Conservation (phyloP, 2,329 filamentous ascomycete genomes). For the Alternaria postmessia region DNA sequence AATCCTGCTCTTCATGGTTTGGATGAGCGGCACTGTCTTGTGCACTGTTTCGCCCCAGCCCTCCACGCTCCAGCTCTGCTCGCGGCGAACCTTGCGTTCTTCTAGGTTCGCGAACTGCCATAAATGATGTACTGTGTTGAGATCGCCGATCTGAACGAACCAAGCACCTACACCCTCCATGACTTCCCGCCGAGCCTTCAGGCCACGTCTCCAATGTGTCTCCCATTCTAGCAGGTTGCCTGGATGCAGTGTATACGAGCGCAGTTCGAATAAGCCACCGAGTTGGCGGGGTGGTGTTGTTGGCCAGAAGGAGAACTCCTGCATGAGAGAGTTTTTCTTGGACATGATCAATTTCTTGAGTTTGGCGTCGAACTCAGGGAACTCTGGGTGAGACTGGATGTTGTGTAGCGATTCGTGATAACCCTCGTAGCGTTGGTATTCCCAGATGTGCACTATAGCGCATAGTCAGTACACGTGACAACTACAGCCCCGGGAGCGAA, state of each 20-base stretch:
- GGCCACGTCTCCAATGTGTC: slow-evolving; percentile 92
- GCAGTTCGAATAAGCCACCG: slow-evolving; percentile 92
- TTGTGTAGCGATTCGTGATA: slow-evolving; percentile 91
- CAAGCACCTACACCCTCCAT: slow-evolving; percentile 99
- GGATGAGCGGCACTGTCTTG: slow-evolving; percentile 97
- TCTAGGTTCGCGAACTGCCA: slow-evolving; percentile 99
- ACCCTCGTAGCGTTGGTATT: slow-evolving; percentile 96
- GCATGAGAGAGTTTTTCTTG: slow-evolving; percentile 93
- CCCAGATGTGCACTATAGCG: slow-evolving; percentile 94
- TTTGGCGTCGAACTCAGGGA: slow-evolving; percentile 81
- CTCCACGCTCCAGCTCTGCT: slow-evolving; percentile 94
- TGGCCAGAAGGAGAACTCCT: slow-evolving; percentile 99
- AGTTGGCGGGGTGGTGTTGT: slow-evolving; percentile 89
- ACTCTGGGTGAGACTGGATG: slow-evolving; percentile 84
- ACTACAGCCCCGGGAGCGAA: neutral
- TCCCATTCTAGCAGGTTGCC: slow-evolving; percentile 98
- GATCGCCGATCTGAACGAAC: slow-evolving; percentile 97
- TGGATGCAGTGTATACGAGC: slow-evolving; percentile 94
- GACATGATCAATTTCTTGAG: slow-evolving; percentile 84
- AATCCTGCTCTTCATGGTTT: slow-evolving; percentile 94
- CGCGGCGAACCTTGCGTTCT: slow-evolving; percentile 86
- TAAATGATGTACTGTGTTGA: slow-evolving; percentile 97
- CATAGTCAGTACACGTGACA: slow-evolving; percentile 13
- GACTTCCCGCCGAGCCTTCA: slow-evolving; percentile 89
- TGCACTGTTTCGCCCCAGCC: slow-evolving; percentile 98